Base-by-base conservation (phyloP, 345 rosid genomes). In the Pugionium dolabratum region DNA sequence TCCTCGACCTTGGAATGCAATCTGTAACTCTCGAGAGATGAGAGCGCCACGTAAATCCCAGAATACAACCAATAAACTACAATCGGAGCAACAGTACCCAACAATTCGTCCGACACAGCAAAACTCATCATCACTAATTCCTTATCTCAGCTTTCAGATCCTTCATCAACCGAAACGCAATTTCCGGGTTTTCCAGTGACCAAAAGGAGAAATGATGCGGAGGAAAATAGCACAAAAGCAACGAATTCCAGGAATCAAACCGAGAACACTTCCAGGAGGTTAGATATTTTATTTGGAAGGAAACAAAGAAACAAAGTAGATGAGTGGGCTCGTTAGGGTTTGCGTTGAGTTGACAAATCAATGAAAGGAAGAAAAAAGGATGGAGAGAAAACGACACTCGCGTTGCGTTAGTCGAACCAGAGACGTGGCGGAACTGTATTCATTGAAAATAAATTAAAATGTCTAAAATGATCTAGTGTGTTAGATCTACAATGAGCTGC, bases 51-150 rank as follows among this genome's bases (percentile, higher is more conserved):
- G 48, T 93, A 90, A 1, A 88, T 31, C 51, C 98, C 97, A 2
- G 96, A 86, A 66, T 93, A 93, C 8, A 79, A 68, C 97, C 98
- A 93, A 51, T 93, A 90, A 0, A 90, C 85, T 59, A 84, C 3
- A 35, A 93, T 84, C 33, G 98, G 98, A 11, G 70, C 79, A 48
- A 93, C 78, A 60, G 90, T 90, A 11, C 96, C 88, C 62, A 93
- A 50, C 75, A 86, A 27, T 48, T 93, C 97, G 69, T 93, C 93
- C 3, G 97, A 86, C n/a, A 83, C 70, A 66, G 70, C 72, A 64
- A 82, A 83, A 67, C 70, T 90, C 95, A 85, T 84, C 37, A 37
- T 43, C 37, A 62, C 39, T 26, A 27, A 34, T 42, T 18, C 31
- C 44, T 29, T 61, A 62, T 63, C 51, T 25, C 64, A 43, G 68